Conservation (phyloP, 768 basidiomycete species). For the Boletus rubescentipes region DNA sequence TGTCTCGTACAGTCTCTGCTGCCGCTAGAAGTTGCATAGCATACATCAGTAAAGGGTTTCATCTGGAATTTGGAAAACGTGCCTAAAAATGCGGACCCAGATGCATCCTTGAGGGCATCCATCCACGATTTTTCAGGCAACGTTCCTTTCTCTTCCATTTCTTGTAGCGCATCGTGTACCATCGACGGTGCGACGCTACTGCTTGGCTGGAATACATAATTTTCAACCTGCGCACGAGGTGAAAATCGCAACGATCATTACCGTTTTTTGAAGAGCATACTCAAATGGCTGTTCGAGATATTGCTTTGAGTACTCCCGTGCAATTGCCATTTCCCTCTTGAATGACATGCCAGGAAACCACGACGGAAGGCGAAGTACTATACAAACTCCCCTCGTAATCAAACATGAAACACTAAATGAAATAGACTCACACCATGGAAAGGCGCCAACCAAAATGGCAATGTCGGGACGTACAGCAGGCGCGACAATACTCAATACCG, state of each 20-base stretch:
- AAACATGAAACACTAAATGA: neutral
- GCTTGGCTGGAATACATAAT: neutral
- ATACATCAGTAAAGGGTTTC: neutral
- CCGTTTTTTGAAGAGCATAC: neutral
- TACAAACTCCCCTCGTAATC: neutral
- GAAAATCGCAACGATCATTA: neutral
- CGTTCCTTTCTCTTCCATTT: neutral
- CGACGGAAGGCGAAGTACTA: conserved; percentile 5
- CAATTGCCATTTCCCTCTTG: neutral
- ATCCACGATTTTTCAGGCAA: neutral
- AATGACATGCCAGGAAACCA: conserved; percentile 9
- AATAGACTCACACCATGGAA: conserved; percentile 2
- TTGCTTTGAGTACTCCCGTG: neutral
- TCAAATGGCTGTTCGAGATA: conserved; percentile 5
- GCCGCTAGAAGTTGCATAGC: neutral
- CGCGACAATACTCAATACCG: neutral
- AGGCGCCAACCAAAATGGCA: neutral
- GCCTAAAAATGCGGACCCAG: conserved; percentile 7
- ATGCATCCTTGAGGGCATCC: neutral
- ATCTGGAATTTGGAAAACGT: neutral
- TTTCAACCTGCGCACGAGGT: neutral
- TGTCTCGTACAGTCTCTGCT: conserved; percentile 3
- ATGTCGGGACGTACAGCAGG: neutral
- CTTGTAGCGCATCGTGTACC: conserved; percentile 2
- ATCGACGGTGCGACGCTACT: neutral